A percentile compares a stretch with the other conserved stretches of the same genome.
Conservation (phyloP, 2,329 filamentous ascomycete genomes). For the Chaetomium olivaceum region DNA sequence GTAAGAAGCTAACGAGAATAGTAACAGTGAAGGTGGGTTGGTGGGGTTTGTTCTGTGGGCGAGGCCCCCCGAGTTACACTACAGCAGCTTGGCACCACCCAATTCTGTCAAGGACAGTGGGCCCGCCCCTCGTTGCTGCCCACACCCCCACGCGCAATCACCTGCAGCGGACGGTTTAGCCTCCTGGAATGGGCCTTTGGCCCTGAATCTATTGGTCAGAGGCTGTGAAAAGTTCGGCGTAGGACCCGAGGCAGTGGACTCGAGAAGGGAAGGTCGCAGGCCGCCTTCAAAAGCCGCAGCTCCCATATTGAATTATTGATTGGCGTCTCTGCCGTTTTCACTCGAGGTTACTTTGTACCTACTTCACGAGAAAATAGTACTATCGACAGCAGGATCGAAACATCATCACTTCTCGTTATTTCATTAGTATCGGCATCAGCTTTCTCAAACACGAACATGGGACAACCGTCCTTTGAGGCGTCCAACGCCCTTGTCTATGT, state of each 20-base stretch:
- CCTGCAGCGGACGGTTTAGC: constrained; percentile 15
- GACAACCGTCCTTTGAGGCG: constrained; percentile 70
- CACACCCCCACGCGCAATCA: constrained; percentile 16
- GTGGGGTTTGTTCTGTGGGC: not conserved
- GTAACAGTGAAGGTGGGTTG: not conserved
- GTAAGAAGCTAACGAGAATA: not conserved
- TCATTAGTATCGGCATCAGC: not conserved
- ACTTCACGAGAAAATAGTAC: not conserved
- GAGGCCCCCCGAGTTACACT: not conserved
- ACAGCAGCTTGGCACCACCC: constrained; percentile 1
- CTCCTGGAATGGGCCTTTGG: constrained; percentile 4
- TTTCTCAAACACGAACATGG: constrained; percentile 54
- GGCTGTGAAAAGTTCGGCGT: constrained; percentile 6
- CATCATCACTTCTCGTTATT: not conserved
- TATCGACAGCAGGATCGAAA: not conserved
- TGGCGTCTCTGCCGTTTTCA: not conserved
- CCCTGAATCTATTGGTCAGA: constrained; percentile 13
- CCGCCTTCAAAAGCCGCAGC: not conserved
- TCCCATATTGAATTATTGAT: not conserved
- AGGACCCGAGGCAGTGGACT: not conserved
- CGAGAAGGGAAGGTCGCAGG: not conserved
- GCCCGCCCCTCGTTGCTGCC: not conserved
- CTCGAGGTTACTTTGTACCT: not conserved
- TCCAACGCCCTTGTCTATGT: constrained; percentile 84
- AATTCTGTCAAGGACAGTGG: not conserved